phyloP scores from a whole-genome alignment of 345 rosid genomes.

The Corymbia maculata region DNA sequence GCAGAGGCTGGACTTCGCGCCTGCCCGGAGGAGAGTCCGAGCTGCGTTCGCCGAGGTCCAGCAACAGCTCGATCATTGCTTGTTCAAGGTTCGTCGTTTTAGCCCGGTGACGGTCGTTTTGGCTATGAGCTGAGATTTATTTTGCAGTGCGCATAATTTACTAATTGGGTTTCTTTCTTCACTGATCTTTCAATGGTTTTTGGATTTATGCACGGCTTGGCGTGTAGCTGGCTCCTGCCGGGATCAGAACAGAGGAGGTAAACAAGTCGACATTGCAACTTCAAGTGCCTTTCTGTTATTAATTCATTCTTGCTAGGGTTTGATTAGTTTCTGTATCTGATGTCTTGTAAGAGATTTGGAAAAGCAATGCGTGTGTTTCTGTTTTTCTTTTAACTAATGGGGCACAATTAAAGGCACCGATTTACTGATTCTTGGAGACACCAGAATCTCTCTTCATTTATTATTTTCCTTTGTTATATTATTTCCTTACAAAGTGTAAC shows the following conservation, averaged over 20 bases:
- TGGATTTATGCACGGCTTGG: not conserved
- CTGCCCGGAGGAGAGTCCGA: slow-evolving; percentile 60
- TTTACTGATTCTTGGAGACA: no score
- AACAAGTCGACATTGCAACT: not conserved
- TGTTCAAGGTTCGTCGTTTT: slow-evolving; percentile 50
- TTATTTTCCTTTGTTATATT: no score
- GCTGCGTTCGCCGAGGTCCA: slow-evolving; percentile 61
- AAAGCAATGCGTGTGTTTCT: not conserved
- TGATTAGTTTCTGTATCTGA: not conserved
- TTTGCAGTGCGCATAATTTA: not conserved
- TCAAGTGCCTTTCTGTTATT: not conserved
- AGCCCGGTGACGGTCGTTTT: not conserved
- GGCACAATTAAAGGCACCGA: not conserved
- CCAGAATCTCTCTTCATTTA: no score
- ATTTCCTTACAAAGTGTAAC: no score
- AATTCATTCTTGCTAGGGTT: not conserved
- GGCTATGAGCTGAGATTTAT: not conserved
- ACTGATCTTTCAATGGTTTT: not conserved
- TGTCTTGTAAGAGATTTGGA: not conserved
- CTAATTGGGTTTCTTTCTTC: not conserved
- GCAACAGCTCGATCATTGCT: slow-evolving; percentile 71
- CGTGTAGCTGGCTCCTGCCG: slow-evolving; percentile 63
- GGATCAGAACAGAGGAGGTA: slow-evolving; percentile 79
- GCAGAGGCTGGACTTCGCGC: slow-evolving; percentile 64
- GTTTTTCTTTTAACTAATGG: not conserved